Conservation (phyloP, 805 yeast species). For the Yarrowia hollandica region DNA sequence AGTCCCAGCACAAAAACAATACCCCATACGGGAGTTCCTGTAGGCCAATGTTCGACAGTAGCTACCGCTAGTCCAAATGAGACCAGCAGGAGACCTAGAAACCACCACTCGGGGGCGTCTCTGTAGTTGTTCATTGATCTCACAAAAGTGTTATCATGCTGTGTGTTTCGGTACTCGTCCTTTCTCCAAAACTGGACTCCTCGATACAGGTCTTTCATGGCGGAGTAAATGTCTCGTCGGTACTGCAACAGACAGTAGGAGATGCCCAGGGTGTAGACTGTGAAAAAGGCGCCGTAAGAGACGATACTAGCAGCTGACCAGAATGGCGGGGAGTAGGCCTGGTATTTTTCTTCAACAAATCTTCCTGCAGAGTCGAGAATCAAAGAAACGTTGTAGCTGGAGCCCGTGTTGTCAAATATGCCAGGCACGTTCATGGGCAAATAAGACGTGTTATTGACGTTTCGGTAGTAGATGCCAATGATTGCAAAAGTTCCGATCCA, state of each 20-base stretch:
- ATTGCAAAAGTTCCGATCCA: conserved; percentile 50
- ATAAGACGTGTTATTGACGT: conserved; percentile 59
- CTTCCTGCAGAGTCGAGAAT: conserved; percentile 41
- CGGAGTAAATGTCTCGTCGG: conserved; percentile 33
- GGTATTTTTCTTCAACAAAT: conserved; percentile 51
- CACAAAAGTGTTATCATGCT: conserved; percentile 48
- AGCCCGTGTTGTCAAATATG: conserved; percentile 55
- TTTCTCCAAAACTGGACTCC: not conserved
- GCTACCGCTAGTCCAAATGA: conserved; percentile 49
- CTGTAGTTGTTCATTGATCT: conserved; percentile 50
- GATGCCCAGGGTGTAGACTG: conserved; percentile 56
- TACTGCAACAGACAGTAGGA: conserved; percentile 41
- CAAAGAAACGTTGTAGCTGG: conserved; percentile 49
- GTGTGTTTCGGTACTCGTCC: conserved; percentile 3
- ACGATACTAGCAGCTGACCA: conserved; percentile 51
- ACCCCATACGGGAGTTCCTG: conserved; percentile 61
- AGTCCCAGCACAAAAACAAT: conserved; percentile 57
- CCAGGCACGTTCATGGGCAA: conserved; percentile 58
- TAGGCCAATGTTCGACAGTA: conserved; percentile 44
- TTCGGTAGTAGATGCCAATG: conserved; percentile 51
- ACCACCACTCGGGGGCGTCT: conserved; percentile 58
- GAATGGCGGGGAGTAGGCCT: conserved; percentile 66
- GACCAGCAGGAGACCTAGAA: conserved; percentile 48
- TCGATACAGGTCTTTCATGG: conserved; percentile 6
- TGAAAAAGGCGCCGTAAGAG: conserved; percentile 57